These are phyloP conservation scores for Orbilia quercus DNA, from an alignment of 2,329 filamentous ascomycete genomes.

Conservation along the genomic window DNA sequence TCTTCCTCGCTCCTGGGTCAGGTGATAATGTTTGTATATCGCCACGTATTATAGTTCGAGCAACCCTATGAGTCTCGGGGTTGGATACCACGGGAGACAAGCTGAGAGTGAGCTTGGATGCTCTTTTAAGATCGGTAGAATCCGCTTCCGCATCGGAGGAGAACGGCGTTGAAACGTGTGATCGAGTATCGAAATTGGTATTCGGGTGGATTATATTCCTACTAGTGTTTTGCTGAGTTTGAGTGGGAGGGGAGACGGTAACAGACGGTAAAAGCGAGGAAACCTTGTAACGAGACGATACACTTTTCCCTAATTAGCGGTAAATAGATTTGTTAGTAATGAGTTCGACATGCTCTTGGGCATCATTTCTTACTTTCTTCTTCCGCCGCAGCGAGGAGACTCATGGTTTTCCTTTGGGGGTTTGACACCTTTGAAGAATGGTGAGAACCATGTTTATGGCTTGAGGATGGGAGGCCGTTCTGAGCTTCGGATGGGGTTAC, in stretches of 20 bases:
- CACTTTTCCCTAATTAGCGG: constrained; percentile 58
- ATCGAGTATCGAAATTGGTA: constrained; percentile 80
- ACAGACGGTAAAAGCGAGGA: constrained; percentile 58
- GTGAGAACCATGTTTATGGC: neutral
- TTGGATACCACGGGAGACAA: constrained; percentile 83
- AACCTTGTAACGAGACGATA: constrained; percentile 59
- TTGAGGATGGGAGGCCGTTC: neutral
- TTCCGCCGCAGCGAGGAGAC: constrained; percentile 78
- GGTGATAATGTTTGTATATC: constrained; percentile 81
- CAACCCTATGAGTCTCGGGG: constrained; percentile 79
- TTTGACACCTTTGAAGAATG: constrained; percentile 52
- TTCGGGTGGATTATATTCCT: constrained; percentile 78
- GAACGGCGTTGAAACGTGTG: constrained; percentile 71
- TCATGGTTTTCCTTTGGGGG: constrained; percentile 68
- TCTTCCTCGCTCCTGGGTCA: constrained; percentile 81
- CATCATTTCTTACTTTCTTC: constrained; percentile 74
- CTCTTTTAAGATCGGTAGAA: constrained; percentile 83
- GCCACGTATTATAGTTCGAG: constrained; percentile 89
- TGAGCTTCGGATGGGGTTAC: neutral
- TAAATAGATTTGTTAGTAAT: constrained; percentile 12
- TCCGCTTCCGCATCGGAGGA: constrained; percentile 90
- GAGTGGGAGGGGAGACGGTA: constrained; percentile 54
- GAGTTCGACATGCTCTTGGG: neutral
- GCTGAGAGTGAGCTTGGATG: constrained; percentile 83
- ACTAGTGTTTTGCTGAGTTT: constrained; percentile 63